Base-by-base conservation (phyloP, 139 green algal genomes). In the Mesostigma viride region DNA sequence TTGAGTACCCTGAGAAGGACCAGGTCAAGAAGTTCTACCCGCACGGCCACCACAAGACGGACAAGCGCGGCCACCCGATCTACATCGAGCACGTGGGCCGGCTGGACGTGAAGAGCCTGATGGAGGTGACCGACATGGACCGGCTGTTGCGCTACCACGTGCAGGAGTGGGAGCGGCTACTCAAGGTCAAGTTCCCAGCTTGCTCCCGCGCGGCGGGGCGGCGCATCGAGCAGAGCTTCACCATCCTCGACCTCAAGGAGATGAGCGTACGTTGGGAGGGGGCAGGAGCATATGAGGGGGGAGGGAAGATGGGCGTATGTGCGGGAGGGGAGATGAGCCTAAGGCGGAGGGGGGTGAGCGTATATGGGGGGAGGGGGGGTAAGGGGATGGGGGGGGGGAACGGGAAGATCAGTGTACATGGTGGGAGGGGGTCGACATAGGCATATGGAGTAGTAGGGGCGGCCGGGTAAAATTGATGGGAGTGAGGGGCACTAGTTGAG, bases 21-120 rank as follows among this genome's bases (percentile, higher is more conserved):
- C 75, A 87, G 56, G 95, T 97, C 64, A 79, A 96, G 24, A 72
- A 85, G n/a, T 62, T 88, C 0, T 97, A 94, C 66, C 90, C 88
- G 0, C 88, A 95, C 59, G 84, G 83, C 34, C 87, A 91, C 62
- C 80, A 90, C 77, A 89, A 85, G 44, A 82, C 76, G 0, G 85
- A 91, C 75, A 83, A 82, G 35, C 30, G 63, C 8, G 74, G 74
- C 11, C 26, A 63, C 2, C 74, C 74, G 11, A 44, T 81, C 1
- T 81, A 81, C 74, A 72, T 73, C 30, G 61, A 79, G 46, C 30
- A 35, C 11, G 62, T 78, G 28, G 72, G 69, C 2, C n/a, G 35
- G 11, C 31, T 78, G 5, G 51, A 78, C 35, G 60, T 69, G 26
- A 26, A 67, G 17, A 6, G 59, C 40, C 36, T 80, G 33, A 11